Evolutionary conservation across 169 alveolate genomes (phyloP).

Genomic region (Toxoplasma gondii): DNA sequence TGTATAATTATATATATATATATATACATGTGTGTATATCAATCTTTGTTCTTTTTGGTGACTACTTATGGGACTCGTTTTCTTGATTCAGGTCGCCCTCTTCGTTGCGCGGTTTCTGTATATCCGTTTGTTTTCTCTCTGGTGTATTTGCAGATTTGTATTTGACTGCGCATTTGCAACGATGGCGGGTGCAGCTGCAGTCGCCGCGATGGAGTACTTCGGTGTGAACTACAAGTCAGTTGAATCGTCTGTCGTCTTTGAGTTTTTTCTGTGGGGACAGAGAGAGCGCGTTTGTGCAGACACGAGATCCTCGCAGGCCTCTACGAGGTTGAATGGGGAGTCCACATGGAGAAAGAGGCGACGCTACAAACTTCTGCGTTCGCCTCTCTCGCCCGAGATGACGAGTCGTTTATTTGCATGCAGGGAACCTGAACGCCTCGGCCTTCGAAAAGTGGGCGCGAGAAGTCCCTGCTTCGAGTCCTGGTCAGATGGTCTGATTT

Average conservation of each 20-base stretch:
- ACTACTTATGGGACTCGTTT: not conserved
- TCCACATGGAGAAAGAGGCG: no score
- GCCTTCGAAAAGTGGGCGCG: no score
- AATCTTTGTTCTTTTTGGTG: not conserved
- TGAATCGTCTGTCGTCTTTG: not conserved
- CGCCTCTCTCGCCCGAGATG: no score
- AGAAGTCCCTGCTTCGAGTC: no score
- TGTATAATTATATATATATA: not conserved
- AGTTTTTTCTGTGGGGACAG: not conserved
- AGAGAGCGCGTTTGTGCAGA: no score
- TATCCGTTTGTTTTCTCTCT: not conserved
- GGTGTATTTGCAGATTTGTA: slow-evolving; percentile 22
- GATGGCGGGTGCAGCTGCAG: slow-evolving; percentile 75
- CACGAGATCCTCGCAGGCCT: no score
- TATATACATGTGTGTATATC: not conserved
- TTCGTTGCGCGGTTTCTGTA: not conserved
- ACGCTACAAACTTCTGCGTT: no score
- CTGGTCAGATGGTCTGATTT: no score
- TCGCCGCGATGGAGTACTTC: slow-evolving; percentile 78
- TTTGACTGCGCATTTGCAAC: slow-evolving; percentile 28
- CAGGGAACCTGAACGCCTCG: no score
- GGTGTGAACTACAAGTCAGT: slow-evolving; percentile 80
- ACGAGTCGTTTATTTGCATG: no score
- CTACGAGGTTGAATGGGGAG: no score
- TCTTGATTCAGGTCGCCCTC: not conserved